Conservation (phyloP, 75 land plant species). For the Cunninghamia lanceolata region DNA sequence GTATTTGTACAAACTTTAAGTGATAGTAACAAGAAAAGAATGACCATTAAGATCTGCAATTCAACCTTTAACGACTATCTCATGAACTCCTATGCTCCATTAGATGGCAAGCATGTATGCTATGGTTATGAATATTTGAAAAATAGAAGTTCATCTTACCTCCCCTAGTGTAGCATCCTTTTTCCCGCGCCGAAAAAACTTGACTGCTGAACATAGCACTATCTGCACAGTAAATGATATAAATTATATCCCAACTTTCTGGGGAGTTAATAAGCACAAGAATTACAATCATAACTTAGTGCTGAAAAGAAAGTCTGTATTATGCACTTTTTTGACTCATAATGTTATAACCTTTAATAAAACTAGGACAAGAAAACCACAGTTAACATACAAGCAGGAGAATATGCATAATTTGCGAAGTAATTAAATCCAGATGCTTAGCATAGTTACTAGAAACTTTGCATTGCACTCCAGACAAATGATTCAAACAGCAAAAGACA, state of each 20-base stretch:
- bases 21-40: neutral
- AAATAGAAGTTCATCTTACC: slow-evolving; percentile 26
- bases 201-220: slow-evolving; percentile 78
- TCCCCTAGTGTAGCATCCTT: slow-evolving; percentile 78
- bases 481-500: neutral
- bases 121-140: neutral
- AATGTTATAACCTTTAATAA: neutral
- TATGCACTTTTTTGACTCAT: neutral
- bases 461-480: neutral
- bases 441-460: neutral
- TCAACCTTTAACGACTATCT: neutral
- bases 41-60: neutral
- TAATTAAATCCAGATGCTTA: neutral
- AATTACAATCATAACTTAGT: neutral
- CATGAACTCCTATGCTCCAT: neutral
- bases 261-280: neutral
- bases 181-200: slow-evolving; percentile 59
- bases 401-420: neutral
- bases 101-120: neutral
- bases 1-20: neutral
- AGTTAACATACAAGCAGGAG: neutral
- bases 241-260: neutral
- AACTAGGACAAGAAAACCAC: neutral
- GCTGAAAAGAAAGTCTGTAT: neutral
- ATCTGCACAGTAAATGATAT: slow-evolving; percentile 49